Evolutionary conservation across 495 filamentous ascomycete genomes (phyloP).

Genomic region (Podospora comata): DNA sequence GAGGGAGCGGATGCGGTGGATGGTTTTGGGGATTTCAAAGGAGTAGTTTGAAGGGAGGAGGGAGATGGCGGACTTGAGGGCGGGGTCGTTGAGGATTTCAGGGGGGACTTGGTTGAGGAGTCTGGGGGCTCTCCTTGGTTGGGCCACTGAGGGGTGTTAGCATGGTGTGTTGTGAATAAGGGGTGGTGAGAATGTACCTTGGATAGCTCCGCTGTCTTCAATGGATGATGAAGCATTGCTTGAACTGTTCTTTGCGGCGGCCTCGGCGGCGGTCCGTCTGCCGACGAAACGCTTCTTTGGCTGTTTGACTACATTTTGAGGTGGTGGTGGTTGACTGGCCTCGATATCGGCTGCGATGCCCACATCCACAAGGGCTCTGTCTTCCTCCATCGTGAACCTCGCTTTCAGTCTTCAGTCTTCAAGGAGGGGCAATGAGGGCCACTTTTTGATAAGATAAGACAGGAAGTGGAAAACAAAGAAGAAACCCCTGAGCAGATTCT

Average conservation of each 20-base stretch:
- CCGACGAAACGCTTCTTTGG: constrained; percentile 83
- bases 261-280: constrained; percentile 51
- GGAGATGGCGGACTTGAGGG: constrained; percentile 83
- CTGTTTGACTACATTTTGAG: constrained; percentile 41
- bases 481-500: no score
- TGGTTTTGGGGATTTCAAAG: constrained; percentile 97
- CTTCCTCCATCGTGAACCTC: constrained; percentile 48
- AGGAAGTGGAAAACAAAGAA: neutral
- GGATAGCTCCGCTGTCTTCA: constrained; percentile 64
- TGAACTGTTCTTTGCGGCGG: constrained; percentile 49
- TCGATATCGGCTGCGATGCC: constrained; percentile 56
- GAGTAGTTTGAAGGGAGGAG: constrained; percentile 92
- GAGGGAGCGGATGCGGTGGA: constrained; percentile 82
- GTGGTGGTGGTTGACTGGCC: constrained; percentile 36
- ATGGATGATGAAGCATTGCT: constrained; percentile 44
- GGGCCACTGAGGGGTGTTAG: constrained; percentile 40
- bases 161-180: neutral
- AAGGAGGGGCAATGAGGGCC: neutral
- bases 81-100: constrained; percentile 79
- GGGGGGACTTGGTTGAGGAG: constrained; percentile 85
- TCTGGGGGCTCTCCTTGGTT: constrained; percentile 65
- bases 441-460: neutral
- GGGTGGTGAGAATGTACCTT: constrained; percentile 41
- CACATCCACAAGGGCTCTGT: constrained; percentile 48
- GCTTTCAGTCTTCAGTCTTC: neutral